phyloP scores from a whole-genome alignment of 2,329 filamentous ascomycete species.

The Exophiala alcalophila region DNA sequence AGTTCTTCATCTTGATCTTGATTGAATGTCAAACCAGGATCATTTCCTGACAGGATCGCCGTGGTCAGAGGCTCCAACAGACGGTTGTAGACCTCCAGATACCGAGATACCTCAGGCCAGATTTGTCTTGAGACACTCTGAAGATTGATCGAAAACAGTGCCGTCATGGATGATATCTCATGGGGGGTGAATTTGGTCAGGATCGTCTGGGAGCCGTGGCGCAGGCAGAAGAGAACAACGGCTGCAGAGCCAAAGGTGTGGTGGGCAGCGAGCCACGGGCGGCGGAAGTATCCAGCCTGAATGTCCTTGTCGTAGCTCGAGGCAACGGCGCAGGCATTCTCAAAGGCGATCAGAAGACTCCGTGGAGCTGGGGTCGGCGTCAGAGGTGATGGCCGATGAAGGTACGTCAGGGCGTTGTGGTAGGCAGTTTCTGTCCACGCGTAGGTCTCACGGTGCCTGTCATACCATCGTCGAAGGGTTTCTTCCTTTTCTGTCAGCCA shows the following conservation, averaged over 20 bases:
- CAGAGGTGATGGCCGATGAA: conserved; percentile 18
- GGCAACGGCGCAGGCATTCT: conserved; percentile 9
- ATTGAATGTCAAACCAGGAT: background rate
- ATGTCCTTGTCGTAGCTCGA: conserved; percentile 11
- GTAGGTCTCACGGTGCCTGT: conserved; percentile 1
- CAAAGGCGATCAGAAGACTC: conserved; percentile 17
- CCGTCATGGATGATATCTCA: conserved; percentile 30
- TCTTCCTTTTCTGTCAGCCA: conserved; percentile 16
- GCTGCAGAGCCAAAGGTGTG: conserved; percentile 18
- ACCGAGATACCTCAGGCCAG: conserved; percentile 30
- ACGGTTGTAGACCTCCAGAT: conserved; percentile 15
- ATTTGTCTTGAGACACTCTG: conserved; percentile 27
- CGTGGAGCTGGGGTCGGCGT: conserved; percentile 7
- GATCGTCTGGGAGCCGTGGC: conserved; percentile 27
- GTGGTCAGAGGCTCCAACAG: conserved; percentile 30
- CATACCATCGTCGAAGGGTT: conserved; percentile 7
- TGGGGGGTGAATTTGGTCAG: conserved; percentile 16
- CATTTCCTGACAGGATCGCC: conserved; percentile 19
- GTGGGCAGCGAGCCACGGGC: conserved; percentile 20
- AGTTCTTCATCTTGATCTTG: conserved; percentile 6
- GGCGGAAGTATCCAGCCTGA: conserved; percentile 11
- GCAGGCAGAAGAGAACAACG: conserved; percentile 29
- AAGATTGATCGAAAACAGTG: conserved; percentile 30
- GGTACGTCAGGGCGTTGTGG: conserved; percentile 6
- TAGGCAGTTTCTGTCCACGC: conserved; percentile 2